Evolutionary conservation across 225 moss, liverwort and hornwort genomes (phyloP).

Genomic region (Marchantia paleacea): DNA sequence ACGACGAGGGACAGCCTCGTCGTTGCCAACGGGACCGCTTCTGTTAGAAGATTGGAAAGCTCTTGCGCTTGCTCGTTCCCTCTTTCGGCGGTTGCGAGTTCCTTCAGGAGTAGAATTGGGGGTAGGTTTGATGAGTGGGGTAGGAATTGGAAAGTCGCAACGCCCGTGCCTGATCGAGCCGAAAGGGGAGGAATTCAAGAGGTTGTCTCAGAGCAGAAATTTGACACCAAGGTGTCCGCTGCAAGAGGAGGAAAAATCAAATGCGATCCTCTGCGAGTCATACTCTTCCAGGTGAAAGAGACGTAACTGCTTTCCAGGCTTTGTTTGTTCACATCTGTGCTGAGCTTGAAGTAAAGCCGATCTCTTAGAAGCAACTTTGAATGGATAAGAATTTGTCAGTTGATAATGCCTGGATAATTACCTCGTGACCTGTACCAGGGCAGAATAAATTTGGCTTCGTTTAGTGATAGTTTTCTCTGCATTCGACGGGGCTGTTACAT

Average conservation of each 20-base stretch:
- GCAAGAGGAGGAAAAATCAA: conserved; percentile 66
- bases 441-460: neutral
- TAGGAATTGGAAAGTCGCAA: conserved; percentile 8
- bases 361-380: neutral
- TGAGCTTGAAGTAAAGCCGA: too few relatives aligned
- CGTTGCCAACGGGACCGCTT: neutral
- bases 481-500: neutral
- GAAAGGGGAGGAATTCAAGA: conserved; percentile 7
- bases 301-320: neutral
- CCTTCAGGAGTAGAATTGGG: neutral
- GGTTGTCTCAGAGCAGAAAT: neutral
- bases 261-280: conserved; percentile 59
- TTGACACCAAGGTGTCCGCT: neutral
- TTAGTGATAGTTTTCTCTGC: neutral
- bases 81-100: neutral
- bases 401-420: neutral
- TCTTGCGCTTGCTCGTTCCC: neutral
- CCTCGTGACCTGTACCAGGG: neutral
- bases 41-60: neutral
- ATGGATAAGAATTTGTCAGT: neutral
- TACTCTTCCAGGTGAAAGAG: conserved; percentile 70
- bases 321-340: neutral
- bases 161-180: conserved; percentile 10
- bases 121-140: neutral
- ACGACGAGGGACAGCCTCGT: neutral